These are phyloP conservation scores for Aspergillus eucalypticola DNA, from an alignment of 2,329 filamentous ascomycete species.

Conservation along the genomic window DNA sequence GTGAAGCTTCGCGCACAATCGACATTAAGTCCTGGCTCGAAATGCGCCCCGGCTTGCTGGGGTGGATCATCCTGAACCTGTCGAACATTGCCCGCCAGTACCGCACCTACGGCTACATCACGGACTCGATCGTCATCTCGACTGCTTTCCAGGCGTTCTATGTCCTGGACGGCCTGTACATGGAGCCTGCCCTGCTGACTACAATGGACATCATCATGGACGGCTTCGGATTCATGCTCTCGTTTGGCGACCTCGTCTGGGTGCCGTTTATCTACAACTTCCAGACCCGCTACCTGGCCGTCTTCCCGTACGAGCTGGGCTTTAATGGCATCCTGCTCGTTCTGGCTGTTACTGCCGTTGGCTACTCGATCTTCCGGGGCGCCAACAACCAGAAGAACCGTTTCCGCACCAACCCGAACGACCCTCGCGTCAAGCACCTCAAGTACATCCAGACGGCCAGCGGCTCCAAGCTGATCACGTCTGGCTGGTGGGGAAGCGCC, in stretches of 20 bases:
- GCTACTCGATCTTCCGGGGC: constrained; percentile 92
- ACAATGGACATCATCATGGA: constrained; percentile 94
- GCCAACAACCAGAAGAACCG: constrained; percentile 93
- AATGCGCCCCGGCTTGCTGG: constrained; percentile 85
- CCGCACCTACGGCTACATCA: constrained; percentile 76
- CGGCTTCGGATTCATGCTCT: constrained; percentile 92
- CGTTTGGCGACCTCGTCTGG: constrained; percentile 92
- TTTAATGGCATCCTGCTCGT: constrained; percentile 64
- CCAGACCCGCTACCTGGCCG: constrained; percentile 80
- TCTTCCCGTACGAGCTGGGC: constrained; percentile 79
- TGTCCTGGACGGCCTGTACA: constrained; percentile 79
- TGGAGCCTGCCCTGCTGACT: constrained; percentile 84
- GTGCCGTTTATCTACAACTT: constrained; percentile 85
- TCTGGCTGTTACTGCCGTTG: constrained; percentile 65
- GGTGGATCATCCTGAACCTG: constrained; percentile 83
- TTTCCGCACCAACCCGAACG: constrained; percentile 83
- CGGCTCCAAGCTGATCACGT: constrained; percentile 77
- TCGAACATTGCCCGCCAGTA: constrained; percentile 87
- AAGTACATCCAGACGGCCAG: constrained; percentile 81
- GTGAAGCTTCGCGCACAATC: constrained; percentile 60
- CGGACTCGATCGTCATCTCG: constrained; percentile 81
- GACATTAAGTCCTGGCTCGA: constrained; percentile 92
- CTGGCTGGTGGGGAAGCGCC: constrained; percentile 90
- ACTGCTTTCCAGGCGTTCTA: constrained; percentile 78
- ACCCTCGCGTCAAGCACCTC: constrained; percentile 76